phyloP scores from a whole-genome alignment of 768 basidiomycete genomes.

The Suillus lakei region DNA sequence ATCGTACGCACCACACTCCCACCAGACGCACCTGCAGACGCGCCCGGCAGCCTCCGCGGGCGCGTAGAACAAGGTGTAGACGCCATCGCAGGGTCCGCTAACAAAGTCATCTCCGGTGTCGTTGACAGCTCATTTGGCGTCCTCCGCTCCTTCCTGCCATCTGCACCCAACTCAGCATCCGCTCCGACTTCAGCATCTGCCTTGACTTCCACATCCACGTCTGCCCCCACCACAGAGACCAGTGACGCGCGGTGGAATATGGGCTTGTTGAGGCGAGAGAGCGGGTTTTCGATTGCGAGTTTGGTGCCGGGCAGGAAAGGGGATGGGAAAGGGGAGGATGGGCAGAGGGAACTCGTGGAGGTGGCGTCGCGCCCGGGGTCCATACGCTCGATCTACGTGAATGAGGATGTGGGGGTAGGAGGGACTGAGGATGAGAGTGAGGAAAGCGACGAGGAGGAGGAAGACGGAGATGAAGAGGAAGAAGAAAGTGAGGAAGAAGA shows the following conservation, averaged over 20 bases:
- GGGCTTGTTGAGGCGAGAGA: constrained; percentile 73
- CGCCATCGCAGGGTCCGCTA: constrained; percentile 81
- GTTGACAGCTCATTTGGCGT: constrained; percentile 92
- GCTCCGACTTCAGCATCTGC: constrained; percentile 30
- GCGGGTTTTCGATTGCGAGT: constrained; percentile 83
- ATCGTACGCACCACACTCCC: constrained; percentile 53
- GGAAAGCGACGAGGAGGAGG: constrained; percentile 31
- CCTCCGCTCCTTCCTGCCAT: constrained; percentile 75
- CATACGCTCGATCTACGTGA: constrained; percentile 35
- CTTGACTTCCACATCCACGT: constrained; percentile 18
- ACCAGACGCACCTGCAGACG: constrained; percentile 52
- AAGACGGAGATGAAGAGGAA: constrained; percentile 44
- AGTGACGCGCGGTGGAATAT: constrained; percentile 50
- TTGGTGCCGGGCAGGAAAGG: constrained; percentile 54
- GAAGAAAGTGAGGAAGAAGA: constrained; percentile 43
- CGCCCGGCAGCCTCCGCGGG: constrained; percentile 63
- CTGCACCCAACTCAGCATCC: constrained; percentile 28
- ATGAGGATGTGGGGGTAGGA: constrained; percentile 8
- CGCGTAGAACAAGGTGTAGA: constrained; percentile 83
- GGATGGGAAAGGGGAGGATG: constrained; percentile 33
- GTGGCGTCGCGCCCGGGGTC: constrained; percentile 57
- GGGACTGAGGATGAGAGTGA: constrained; percentile 33
- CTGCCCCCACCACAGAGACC: constrained; percentile 2
- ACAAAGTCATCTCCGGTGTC: constrained; percentile 78
- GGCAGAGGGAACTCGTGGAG: constrained; percentile 58